phyloP scores from a whole-genome alignment of 768 basidiomycete genomes.

The Mycena rebaudengoi region DNA sequence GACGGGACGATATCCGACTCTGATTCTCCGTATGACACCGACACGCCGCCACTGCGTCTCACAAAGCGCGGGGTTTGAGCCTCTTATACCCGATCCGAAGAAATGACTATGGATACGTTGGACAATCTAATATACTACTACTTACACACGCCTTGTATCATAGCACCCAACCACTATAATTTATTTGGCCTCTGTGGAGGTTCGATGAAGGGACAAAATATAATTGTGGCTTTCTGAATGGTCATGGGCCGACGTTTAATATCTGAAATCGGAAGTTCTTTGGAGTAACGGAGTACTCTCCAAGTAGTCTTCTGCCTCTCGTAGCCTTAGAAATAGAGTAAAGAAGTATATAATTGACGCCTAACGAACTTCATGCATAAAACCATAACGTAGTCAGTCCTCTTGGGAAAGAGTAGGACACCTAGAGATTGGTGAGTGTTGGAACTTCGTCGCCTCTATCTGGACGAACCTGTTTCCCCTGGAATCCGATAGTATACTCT shows the following conservation, averaged over 20 bases:
- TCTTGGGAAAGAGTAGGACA: conserved; percentile 1
- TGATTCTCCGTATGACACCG: not conserved
- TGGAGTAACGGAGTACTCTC: too few relatives aligned
- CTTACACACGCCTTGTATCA: not conserved
- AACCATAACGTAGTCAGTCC: conserved; percentile 1
- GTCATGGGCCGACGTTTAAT: too few relatives aligned
- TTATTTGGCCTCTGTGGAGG: not conserved
- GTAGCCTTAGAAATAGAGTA: too few relatives aligned
- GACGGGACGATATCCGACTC: not conserved
- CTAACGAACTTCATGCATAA: not conserved
- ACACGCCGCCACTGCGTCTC: too few relatives aligned
- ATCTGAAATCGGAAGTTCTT: too few relatives aligned
- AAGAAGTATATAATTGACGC: too few relatives aligned
- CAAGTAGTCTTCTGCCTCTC: too few relatives aligned
- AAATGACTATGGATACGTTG: too few relatives aligned
- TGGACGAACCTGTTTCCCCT: not conserved
- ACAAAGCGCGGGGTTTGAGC: not conserved
- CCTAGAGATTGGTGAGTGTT: not conserved
- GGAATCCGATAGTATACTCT: not conserved
- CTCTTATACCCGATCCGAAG: not conserved
- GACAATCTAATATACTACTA: too few relatives aligned
- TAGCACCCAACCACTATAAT: not conserved
- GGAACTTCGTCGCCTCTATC: not conserved
- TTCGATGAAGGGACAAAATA: too few relatives aligned
- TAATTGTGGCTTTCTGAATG: too few relatives aligned